Evolutionary conservation across 306 rosid species (phyloP).

Genomic region (cucumber (Cucumis sativus)): DNA sequence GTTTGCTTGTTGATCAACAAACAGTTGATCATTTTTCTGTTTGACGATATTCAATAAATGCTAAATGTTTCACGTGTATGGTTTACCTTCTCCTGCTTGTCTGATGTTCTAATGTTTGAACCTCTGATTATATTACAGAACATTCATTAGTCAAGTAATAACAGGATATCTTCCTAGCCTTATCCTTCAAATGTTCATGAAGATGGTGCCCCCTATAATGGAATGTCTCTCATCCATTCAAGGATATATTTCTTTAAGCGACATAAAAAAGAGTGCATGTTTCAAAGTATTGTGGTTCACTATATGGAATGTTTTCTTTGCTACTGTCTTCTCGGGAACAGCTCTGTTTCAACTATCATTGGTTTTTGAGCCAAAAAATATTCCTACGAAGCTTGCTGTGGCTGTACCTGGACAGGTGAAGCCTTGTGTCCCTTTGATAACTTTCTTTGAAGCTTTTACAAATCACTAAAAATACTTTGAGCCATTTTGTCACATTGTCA

Average conservation of each 20-base stretch:
- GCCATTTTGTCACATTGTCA: background rate
- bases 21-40: background rate
- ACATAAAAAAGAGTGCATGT: conserved; percentile 77
- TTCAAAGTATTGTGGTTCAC: conserved; percentile 87
- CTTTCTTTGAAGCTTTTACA: background rate
- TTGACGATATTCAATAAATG: background rate
- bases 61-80: background rate
- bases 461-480: background rate
- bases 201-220: conserved; percentile 76
- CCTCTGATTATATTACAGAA: conserved; percentile 36
- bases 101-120: background rate
- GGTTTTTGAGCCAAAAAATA: conserved; percentile 56
- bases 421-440: conserved; percentile 9
- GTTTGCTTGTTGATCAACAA: background rate
- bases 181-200: conserved; percentile 75
- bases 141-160: conserved; percentile 53
- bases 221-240: conserved; percentile 80
- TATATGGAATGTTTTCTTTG: conserved; percentile 82
- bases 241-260: conserved; percentile 66
- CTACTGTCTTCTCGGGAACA: conserved; percentile 88
- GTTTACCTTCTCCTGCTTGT: background rate
- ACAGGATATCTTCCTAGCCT: conserved; percentile 97
- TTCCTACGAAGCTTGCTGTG: conserved; percentile 60
- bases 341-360: conserved; percentile 32
- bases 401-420: conserved; percentile 91